phyloP scores from a whole-genome alignment of 495 filamentous ascomycete species.

The Lichina pygmaea region DNA sequence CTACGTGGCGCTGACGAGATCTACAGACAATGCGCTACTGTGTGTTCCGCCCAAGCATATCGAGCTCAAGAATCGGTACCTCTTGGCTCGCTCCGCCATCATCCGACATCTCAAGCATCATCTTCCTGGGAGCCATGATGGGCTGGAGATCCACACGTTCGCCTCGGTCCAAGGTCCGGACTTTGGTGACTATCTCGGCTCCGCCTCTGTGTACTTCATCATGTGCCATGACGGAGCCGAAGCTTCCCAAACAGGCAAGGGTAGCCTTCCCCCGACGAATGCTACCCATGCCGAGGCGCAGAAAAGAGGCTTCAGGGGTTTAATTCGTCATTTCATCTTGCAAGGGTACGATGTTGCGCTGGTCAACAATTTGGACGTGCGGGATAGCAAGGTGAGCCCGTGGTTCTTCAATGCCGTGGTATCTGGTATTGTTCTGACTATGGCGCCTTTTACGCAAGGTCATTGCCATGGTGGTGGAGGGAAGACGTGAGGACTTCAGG shows the following conservation, averaged over 20 bases:
- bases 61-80: slow-evolving; percentile 13
- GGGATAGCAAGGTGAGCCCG: slow-evolving; percentile 26
- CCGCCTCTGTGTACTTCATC: slow-evolving; percentile 30
- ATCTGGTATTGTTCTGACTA: neutral
- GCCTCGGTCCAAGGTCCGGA: slow-evolving; percentile 13
- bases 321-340: slow-evolving; percentile 21
- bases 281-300: neutral
- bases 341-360: slow-evolving; percentile 28
- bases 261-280: neutral
- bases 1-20: neutral
- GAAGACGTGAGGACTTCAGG: neutral
- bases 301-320: slow-evolving; percentile 14
- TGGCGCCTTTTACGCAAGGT: slow-evolving; percentile 2
- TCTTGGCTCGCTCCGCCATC: slow-evolving; percentile 30
- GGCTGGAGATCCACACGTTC: slow-evolving; percentile 20
- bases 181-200: slow-evolving; percentile 26
- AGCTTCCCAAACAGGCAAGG: neutral
- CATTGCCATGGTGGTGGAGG: slow-evolving; percentile 23
- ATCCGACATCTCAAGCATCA: slow-evolving; percentile 28
- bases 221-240: slow-evolving; percentile 36
- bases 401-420: neutral
- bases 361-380: slow-evolving; percentile 28
- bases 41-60: slow-evolving; percentile 16
- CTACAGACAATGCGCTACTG: slow-evolving; percentile 14
- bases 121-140: slow-evolving; percentile 8